Percentiles rank a stretch among this genome's conserved stretches.
Evolutionary conservation across 2,329 filamentous ascomycete species (phyloP).

Genomic region (Knufia fluminis): DNA sequence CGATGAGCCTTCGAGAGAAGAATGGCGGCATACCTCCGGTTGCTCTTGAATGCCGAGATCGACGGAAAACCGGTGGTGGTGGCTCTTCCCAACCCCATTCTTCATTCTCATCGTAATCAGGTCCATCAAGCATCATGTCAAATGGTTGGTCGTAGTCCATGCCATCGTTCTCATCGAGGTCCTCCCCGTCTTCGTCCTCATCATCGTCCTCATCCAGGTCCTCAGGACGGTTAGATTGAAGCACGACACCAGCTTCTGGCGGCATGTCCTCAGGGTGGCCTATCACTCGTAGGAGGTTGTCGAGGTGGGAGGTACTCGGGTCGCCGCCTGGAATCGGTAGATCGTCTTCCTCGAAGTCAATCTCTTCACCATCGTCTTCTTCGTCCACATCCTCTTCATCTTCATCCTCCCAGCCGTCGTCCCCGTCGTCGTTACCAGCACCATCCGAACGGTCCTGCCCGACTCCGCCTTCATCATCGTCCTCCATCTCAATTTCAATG

Average conservation of each 20-base stretch:
- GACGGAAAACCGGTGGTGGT: conserved; percentile 38
- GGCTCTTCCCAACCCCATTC: conserved; percentile 44
- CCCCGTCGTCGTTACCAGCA: conserved; percentile 28
- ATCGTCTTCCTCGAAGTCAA: conserved; percentile 35
- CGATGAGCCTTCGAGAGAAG: conserved; percentile 36
- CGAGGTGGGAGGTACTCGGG: conserved; percentile 34
- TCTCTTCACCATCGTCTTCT: conserved; percentile 35
- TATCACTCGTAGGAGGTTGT: conserved; percentile 22
- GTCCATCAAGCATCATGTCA: conserved; percentile 27
- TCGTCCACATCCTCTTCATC: conserved; percentile 37
- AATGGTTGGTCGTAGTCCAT: conserved; percentile 27
- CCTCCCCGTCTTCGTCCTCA: conserved; percentile 50
- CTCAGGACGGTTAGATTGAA: conserved; percentile 12
- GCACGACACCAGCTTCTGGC: conserved; percentile 13
- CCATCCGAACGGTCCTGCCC: conserved; percentile 28
- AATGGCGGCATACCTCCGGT: conserved; percentile 48
- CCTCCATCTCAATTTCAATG: conserved; percentile 44
- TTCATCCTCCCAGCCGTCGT: conserved; percentile 43
- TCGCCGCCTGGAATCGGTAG: conserved; percentile 27
- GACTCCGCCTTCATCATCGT: conserved; percentile 39
- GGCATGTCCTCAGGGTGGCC: conserved; percentile 17
- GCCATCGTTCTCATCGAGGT: conserved; percentile 37
- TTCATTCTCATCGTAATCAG: conserved; percentile 35
- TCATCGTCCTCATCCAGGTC: conserved; percentile 36
- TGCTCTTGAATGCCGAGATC: conserved; percentile 46